Evolutionary conservation across 345 rosid genomes (phyloP), one percentile per base, ranked within the genome.

Genomic region (Pistacia integerrima): DNA sequence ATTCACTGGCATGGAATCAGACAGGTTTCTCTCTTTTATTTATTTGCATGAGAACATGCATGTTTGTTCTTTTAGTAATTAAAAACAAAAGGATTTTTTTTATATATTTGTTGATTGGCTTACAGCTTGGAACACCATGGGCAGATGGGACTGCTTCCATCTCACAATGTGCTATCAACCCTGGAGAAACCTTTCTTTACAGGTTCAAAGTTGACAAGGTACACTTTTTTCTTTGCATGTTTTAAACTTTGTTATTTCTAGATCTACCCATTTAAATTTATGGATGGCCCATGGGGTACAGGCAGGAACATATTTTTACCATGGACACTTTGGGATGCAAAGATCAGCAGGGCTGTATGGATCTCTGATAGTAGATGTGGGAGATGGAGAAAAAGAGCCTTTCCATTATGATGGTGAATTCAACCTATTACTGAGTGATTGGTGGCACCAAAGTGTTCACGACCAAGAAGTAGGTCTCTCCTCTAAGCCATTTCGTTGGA

Each of bases 1-100:
- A 91, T 94, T 69, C 98, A 93, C 77, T 93, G 98, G 98, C 98
- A 94, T 75, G 98, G 97, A 49, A 94, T 93, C 73, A 84, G 97
- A 88, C 98, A 94, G 92, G 92, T 85, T 61, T 8, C 12, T 52
- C 4, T 49, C 2, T 57, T 18, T 66, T 4, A 2, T 10, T 10
- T 18, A 8, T 33, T 33, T 17, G 60, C 60, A 10, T 41, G 22
- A 54, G n/a, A 3, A 35, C 5, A 8, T 28, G 56, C 2, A 52
- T 52, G 18, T 13, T 12, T 52, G 0, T 4, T 56, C 16, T 7
- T 36, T n/a, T 38, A 4, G 41, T 38, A 38, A 4, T 4, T 6
- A 38, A 38, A 38, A 41, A 5, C 46, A 41, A 8, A 41, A 41
- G 8, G 3, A n/a, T 12, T 25, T 63, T n/a, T n/a, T n/a, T n/a